Conservation (phyloP, 2,329 filamentous ascomycete species). For the Alternaria gaisen region DNA sequence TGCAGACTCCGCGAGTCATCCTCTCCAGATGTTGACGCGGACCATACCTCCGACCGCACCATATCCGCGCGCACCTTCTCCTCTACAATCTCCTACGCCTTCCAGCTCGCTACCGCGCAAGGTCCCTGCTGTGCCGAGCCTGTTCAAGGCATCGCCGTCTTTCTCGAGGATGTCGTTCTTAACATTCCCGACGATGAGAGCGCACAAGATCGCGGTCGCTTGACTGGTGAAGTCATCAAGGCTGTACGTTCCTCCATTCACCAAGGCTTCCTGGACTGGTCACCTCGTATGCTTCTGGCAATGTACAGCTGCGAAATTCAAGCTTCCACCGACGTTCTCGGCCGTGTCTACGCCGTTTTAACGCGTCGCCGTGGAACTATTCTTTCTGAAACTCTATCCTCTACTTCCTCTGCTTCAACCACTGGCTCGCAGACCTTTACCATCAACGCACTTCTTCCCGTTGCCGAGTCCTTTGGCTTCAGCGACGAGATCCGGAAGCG, state of each 20-base stretch:
- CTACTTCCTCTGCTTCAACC: constrained; percentile 94
- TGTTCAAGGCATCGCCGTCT: constrained; percentile 89
- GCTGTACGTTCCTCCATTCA: constrained; percentile 84
- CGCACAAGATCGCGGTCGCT: constrained; percentile 73
- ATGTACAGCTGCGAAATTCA: constrained; percentile 99
- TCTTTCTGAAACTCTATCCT: constrained; percentile 88
- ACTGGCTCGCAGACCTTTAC: constrained; percentile 95
- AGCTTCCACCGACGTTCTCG: constrained; percentile 92
- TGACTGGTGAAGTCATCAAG: constrained; percentile 94
- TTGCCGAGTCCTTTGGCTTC: constrained; percentile 96
- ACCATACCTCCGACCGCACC: constrained; percentile 21
- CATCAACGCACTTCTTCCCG: constrained; percentile 85
- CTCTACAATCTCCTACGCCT: constrained; percentile 92
- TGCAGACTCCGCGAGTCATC: constrained; percentile 39
- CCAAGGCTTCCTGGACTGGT: constrained; percentile 93
- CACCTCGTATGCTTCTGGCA: constrained; percentile 89
- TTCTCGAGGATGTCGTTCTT: constrained; percentile 81
- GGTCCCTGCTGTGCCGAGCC: constrained; percentile 93
- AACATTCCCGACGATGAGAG: constrained; percentile 62
- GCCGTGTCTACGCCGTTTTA: constrained; percentile 96
- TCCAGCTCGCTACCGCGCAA: constrained; percentile 89
- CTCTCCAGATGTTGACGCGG: constrained; percentile 49
- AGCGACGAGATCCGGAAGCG: constrained; percentile 95
- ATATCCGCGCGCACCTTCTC: constrained; percentile 74
- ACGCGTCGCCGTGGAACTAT: constrained; percentile 90